Evolutionary conservation across 2,329 filamentous ascomycete species (phyloP), one percentile per base, ranked within the genome.

Genomic region (Claviceps maximensis): DNA sequence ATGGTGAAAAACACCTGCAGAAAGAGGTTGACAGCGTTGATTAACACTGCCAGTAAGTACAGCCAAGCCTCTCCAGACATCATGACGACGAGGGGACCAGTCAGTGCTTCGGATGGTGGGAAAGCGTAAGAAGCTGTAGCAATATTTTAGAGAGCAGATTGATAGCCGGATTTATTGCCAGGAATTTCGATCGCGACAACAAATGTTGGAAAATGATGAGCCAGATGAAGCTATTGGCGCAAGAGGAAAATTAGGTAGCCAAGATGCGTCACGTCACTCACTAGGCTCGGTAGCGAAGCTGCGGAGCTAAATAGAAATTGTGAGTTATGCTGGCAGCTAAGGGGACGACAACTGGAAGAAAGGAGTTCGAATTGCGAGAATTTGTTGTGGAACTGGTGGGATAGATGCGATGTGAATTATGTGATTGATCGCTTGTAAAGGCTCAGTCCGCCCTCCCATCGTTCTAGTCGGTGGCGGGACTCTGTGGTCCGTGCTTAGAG

Each of bases 1-100:
- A 98, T 98, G 55, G 93, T 98, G 77, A 98, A 98, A 81, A 98
- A 98, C 64, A 98, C 93, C 77, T 98, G 94, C 54, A 98, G 80
- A 74, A 98, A 98, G 67, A 98, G 82, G 79, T 98, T 98, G 82
- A 98, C 90, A 76, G 93, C 93, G 77, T 98, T 98, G 78, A 98
- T 94, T 70, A 98, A 81, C 72, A 98, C 94, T 74, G 91, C 85
- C 73, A 98, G 80, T 65, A 98, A 84, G 77, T 94, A 98, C 70
- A 98, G 78, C 93, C 93, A 96, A 71, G 90, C 90, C 81, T 96
- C 90, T 72, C 90, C 90, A 66, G 90, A 95, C 90, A 96, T 96
- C 60, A 69, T 71, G 59, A 54, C 57, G 58, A 40, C 51, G 25
- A 44, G 27, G 12, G 23, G 17, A 31, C n/a, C n/a, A 29, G 17